Percentiles rank a stretch among this genome's conserved stretches.
phyloP scores from a whole-genome alignment of 129 eudicot genomes.

The Pseudognaphalium luteoalbum region DNA sequence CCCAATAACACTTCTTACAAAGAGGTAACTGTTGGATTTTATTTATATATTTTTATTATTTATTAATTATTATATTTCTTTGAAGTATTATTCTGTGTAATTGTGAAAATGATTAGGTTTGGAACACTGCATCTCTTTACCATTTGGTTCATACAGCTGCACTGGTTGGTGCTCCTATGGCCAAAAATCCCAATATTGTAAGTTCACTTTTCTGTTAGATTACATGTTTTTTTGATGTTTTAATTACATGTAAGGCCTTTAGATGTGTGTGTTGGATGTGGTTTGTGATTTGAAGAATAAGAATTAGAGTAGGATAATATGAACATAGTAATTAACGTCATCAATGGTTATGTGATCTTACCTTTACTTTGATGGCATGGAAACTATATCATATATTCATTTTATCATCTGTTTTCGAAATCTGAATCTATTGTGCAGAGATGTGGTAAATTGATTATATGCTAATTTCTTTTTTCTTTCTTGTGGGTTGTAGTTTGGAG shows the following conservation, averaged over 20 bases:
- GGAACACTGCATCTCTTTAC: slow-evolving; percentile 89
- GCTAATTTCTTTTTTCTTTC: not conserved
- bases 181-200: slow-evolving; percentile 74
- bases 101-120: slow-evolving; percentile 51
- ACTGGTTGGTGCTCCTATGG: slow-evolving; percentile 76
- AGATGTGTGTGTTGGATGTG: slow-evolving; percentile 5
- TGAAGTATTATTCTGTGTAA: slow-evolving; percentile 13
- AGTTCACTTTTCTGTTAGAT: slow-evolving; percentile 1
- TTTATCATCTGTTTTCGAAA: no score
- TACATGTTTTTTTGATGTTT: not conserved
- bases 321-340: not conserved
- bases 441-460: no score
- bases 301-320: not conserved
- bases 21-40: slow-evolving; percentile 40
- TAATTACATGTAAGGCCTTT: not conserved
- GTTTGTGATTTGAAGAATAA: not conserved
- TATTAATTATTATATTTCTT: not conserved
- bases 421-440: no score
- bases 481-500: slow-evolving; percentile 67
- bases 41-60: no score
- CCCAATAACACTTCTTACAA: slow-evolving; percentile 77
- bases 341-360: no score
- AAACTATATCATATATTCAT: no score
- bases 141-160: slow-evolving; percentile 98
- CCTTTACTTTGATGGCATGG: no score